phyloP scores from a whole-genome alignment of 2,329 filamentous ascomycete species.

The Sporothrix mexicana region DNA sequence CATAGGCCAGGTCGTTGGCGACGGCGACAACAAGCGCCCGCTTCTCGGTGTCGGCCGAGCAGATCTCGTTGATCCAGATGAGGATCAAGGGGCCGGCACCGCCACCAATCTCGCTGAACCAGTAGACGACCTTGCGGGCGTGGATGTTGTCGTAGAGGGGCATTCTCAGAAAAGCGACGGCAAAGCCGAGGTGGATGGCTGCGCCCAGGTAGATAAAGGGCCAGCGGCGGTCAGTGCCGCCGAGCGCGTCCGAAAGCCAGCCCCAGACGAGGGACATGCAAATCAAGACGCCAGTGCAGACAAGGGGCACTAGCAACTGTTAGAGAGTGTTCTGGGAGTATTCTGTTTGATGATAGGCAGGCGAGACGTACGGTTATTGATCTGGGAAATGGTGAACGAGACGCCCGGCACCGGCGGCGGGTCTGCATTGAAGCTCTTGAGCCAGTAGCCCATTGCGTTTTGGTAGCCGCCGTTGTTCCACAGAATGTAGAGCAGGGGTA shows the following conservation, averaged over 20 bases:
- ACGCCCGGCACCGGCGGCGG: constrained; percentile 47
- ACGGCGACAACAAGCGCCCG: constrained; percentile 40
- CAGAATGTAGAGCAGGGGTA: constrained; percentile 45
- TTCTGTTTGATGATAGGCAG: too few species aligned
- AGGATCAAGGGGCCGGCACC: constrained; percentile 49
- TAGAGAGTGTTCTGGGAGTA: background rate
- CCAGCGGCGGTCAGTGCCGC: constrained; percentile 43
- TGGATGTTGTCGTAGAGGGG: constrained; percentile 47
- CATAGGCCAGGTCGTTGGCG: constrained; percentile 41
- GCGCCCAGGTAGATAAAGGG: constrained; percentile 50
- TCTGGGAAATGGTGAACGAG: constrained; percentile 44
- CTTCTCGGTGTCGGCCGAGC: constrained; percentile 41
- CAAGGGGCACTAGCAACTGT: constrained; percentile 41
- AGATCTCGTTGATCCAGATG: constrained; percentile 43
- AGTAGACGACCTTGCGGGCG: constrained; percentile 48
- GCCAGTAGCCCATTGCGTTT: constrained; percentile 50
- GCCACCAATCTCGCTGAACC: constrained; percentile 46
- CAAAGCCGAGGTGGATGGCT: constrained; percentile 45
- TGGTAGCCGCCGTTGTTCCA: constrained; percentile 49
- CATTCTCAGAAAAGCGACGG: constrained; percentile 45
- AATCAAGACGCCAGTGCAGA: constrained; percentile 47
- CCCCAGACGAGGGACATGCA: constrained; percentile 46
- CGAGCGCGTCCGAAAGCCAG: constrained; percentile 47
- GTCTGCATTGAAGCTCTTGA: constrained; percentile 49
- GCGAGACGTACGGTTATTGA: constrained; percentile 42